Evolutionary conservation across 1,284 basidiomycete genomes (phyloP), one percentile per base, ranked within the genome.

Genomic region (Polyporus tsugae): DNA sequence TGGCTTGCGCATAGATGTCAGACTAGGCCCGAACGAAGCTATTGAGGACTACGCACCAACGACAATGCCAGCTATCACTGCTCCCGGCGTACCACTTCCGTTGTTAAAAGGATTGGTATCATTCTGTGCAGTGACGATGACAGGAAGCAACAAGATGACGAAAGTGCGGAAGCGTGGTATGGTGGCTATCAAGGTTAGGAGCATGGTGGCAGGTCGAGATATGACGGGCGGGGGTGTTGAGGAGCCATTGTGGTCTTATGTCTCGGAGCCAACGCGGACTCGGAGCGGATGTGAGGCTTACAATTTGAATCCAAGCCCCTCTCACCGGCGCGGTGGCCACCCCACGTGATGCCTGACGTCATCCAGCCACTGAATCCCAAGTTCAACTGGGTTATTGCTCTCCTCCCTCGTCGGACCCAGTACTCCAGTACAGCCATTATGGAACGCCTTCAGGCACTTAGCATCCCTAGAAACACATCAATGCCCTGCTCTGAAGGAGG

Each of bases 41-140:
- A n/a, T 15, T 2, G 22, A 4, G 29, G 2, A 1, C 3, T 9
- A 62, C 73, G 55, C 64, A 73, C 73, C 70, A 22, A 70, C 63
- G 6, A 74, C 64, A 35, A 73, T 67, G 1, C 72, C 72, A n/a
- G 69, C 72, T 22, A 73, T 52, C 6, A 71, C 68, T 15, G 68
- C 59, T 6, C 68, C 66, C 13, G 72, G 66, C 4, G 66, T 69
- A n/a, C 63, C 57, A 35, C 38, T 61, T 29, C 41, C 53, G 42
- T 53, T 58, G 33, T 67, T 60, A 22, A 72, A 65, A 6, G 44
- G 57, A 22, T 46, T 49, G 13, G 49, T 60, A 10, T 49, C 57
- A 29, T 68, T 66, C 63, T 73, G 72, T 2, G 72, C 72, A 25
- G 66, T 33, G 36, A 61, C 72, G 22, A 35, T 49, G 15, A 66